Base-by-base conservation (phyloP, 148 eudicot genomes). In the Fallopia convolvulus region DNA sequence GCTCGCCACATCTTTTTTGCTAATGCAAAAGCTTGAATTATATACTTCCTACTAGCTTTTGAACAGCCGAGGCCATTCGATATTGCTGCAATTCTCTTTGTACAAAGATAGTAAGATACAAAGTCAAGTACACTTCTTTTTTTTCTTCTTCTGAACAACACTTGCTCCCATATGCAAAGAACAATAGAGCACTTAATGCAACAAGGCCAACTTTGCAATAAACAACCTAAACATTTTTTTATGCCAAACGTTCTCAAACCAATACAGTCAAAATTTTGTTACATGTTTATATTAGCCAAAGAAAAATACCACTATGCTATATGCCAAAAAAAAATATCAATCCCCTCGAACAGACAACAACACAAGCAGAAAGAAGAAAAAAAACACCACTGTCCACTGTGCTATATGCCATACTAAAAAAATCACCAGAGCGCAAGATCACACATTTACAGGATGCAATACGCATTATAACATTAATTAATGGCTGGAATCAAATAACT, bases 241-340 rank as follows among this genome's bases (percentile, higher is more conserved):
- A 61, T 68, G 72, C 17, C 42, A 36, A 32, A 66, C 44, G 44
- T 44, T 33, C 36, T 68, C 46, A 68, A 68, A 68, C 20, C 20
- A 68, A 11, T 68, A 36, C 46, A 39, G 44, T 68, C 42, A 68
- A 68, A 68, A 68, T 14, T 68, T 17, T 68, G 72, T 68, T 55
- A 68, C 72, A 36, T 68, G 72, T 68, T 68, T 15, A 33, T 65
- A 65, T 65, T 65, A 13, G 41, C 71, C 40, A 65, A 65, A 65
- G 10, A 44, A 44, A 44, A 44, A 44, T 8, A 44, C 10, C 47
- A 44, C 47, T 8, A 6, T 9, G 8, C 47, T 44, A 44, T 6
- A 42, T 5, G 46, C 46, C 46, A 7, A 42, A 44, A 44, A 44
- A 44, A 44, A 44, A 44, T n/a, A 44, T 0, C 5, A 30, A 68